These are phyloP conservation scores for Suhomyces taliae DNA, from an alignment of 1,139 yeast species.

Conservation along the genomic window DNA sequence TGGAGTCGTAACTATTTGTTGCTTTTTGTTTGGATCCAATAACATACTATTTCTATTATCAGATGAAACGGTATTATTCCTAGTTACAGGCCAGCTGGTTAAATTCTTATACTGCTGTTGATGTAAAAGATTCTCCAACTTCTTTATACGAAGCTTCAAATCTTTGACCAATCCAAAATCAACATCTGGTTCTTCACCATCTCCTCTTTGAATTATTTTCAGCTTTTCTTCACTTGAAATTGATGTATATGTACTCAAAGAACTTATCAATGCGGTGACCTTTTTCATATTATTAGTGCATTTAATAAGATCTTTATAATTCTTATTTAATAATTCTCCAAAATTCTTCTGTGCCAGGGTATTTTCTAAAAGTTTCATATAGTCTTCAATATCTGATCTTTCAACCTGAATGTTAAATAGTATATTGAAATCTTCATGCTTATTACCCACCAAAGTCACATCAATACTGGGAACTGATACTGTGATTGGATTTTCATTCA, in stretches of 20 bases:
- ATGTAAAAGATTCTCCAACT: slow-evolving; percentile 64
- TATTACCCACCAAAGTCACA: slow-evolving; percentile 34
- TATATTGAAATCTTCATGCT: slow-evolving; percentile 21
- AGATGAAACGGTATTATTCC: slow-evolving; percentile 4
- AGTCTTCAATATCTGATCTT: slow-evolving; percentile 42
- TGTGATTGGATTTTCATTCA: slow-evolving; percentile 26
- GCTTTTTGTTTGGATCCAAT: slow-evolving; percentile 12
- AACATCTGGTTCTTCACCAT: slow-evolving; percentile 18
- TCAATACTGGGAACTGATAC: slow-evolving; percentile 41
- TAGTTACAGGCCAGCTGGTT: slow-evolving; percentile 53
- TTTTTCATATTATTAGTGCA: slow-evolving; percentile 41
- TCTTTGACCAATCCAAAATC: slow-evolving; percentile 51
- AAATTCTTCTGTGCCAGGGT: slow-evolving; percentile 27
- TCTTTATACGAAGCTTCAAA: slow-evolving; percentile 58
- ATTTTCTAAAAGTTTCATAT: slow-evolving; percentile 30
- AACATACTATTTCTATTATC: slow-evolving; percentile 24
- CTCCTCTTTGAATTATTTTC: slow-evolving; percentile 9
- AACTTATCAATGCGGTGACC: slow-evolving; percentile 35
- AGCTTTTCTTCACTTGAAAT: slow-evolving; percentile 13
- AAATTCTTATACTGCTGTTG: slow-evolving; percentile 62
- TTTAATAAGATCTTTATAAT: slow-evolving; percentile 45
- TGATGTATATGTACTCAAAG: slow-evolving; percentile 33
- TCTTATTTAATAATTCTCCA: slow-evolving; percentile 43
- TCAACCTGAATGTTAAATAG: slow-evolving; percentile 29
- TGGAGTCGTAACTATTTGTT: background rate